Evolutionary conservation across 345 rosid species (phyloP).

Genomic region (Hibiscus tridactylites): DNA sequence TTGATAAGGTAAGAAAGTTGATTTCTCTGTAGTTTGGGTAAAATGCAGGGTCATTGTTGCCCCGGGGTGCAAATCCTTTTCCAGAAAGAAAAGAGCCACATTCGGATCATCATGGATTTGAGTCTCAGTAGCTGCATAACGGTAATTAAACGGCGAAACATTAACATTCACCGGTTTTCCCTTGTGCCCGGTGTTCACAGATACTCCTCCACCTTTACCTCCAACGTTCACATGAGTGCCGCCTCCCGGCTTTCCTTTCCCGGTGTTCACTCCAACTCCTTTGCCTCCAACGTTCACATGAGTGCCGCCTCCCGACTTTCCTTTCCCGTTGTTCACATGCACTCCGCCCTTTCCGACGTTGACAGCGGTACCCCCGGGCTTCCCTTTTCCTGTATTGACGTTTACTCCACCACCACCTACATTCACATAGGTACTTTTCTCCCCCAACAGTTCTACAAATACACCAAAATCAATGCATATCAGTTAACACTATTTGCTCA

Average conservation of each 20-base stretch:
- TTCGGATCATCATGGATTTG: slow-evolving; percentile 59
- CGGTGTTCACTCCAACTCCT: slow-evolving; percentile 51
- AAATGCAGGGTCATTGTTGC: slow-evolving; percentile 52
- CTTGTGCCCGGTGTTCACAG: slow-evolving; percentile 33
- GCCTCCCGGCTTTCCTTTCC: slow-evolving; percentile 49
- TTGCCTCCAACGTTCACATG: slow-evolving; percentile 47
- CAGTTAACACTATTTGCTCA: not conserved
- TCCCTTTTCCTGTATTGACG: slow-evolving; percentile 30
- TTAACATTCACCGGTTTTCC: slow-evolving; percentile 59
- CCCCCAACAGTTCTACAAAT: slow-evolving; percentile 45
- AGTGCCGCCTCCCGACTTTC: slow-evolving; percentile 60
- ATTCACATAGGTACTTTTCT: slow-evolving; percentile 44
- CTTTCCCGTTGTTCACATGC: slow-evolving; percentile 52
- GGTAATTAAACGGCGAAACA: slow-evolving; percentile 32
- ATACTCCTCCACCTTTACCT: slow-evolving; percentile 55
- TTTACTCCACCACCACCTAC: slow-evolving; percentile 32
- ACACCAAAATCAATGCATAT: not conserved
- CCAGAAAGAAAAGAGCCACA: slow-evolving; percentile 73
- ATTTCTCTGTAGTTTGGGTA: slow-evolving; percentile 29
- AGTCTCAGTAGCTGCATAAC: slow-evolving; percentile 44
- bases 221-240: slow-evolving; percentile 50
- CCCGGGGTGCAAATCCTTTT: slow-evolving; percentile 55
- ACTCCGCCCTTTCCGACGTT: slow-evolving; percentile 49
- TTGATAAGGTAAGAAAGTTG: slow-evolving; percentile 60
- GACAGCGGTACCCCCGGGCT: slow-evolving; percentile 26